A percentile compares a stretch with the other conserved stretches of the same genome.
Conservation (phyloP, 345 rosid genomes). For the Noccaea caerulescens region DNA sequence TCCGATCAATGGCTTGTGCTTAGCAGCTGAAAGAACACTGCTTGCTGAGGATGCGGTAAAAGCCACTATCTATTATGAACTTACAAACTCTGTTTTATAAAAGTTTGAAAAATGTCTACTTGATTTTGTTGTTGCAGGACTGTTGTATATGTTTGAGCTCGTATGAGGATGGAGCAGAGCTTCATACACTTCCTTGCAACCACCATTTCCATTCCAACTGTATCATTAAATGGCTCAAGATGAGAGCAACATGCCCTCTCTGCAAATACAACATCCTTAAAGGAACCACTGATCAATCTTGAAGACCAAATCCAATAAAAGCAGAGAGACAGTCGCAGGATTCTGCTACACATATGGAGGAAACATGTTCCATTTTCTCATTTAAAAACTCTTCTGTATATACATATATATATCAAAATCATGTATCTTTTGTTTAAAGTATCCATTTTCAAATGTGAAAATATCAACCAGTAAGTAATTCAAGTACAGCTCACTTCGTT, state of each 20-base stretch:
- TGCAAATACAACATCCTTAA: conserved; percentile 95
- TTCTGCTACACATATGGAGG: conserved; percentile 28
- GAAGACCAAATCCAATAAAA: conserved; percentile 33
- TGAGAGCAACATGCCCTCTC: conserved; percentile 96
- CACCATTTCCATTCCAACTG: conserved; percentile 90
- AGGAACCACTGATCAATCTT: conserved; percentile 71
- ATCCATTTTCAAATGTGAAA: conserved; percentile 17
- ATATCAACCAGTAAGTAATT: neutral
- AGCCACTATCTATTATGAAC: conserved; percentile 29
- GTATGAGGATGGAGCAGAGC: conserved; percentile 86
- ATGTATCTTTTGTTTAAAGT: conserved; percentile 16
- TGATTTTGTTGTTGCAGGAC: conserved; percentile 51
- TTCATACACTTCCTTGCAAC: conserved; percentile 86
- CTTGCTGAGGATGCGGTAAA: conserved; percentile 87
- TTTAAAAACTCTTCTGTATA: conserved; percentile 5
- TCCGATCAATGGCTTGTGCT: conserved; percentile 58
- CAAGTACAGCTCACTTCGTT: conserved; percentile 26
- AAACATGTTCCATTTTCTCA: conserved; percentile 8
- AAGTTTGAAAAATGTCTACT: conserved; percentile 13
- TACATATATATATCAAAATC: conserved; percentile 14
- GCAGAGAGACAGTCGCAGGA: neutral
- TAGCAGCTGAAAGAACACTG: conserved; percentile 75
- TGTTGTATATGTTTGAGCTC: conserved; percentile 90
- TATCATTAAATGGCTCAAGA: conserved; percentile 95
- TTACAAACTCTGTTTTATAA: neutral